Conservation (phyloP, 2,329 filamentous ascomycete species). For the Aspergillus oerlinghausenensis region DNA sequence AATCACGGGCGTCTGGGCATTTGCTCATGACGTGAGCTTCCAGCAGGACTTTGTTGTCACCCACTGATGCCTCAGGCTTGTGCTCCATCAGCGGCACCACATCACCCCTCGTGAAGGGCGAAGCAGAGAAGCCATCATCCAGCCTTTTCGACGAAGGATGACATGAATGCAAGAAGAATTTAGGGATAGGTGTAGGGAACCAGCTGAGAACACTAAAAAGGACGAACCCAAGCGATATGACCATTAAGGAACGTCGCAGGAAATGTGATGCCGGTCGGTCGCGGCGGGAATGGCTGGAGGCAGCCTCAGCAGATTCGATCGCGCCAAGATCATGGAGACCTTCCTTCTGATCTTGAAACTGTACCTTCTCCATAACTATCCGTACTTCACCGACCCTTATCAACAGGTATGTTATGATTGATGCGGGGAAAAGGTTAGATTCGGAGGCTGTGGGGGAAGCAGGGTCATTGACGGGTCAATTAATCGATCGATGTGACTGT, state of each 20-base stretch:
- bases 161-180: constrained; percentile 5
- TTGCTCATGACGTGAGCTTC: constrained; percentile 98
- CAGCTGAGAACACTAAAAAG: constrained; percentile 9
- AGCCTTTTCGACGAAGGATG: constrained; percentile 1
- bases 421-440: background rate
- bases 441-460: background rate
- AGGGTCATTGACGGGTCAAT: background rate
- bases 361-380: constrained; percentile 11
- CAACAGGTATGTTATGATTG: background rate
- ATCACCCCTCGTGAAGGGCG: background rate
- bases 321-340: constrained; percentile 3
- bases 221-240: constrained; percentile 8
- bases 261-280: background rate
- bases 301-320: constrained; percentile 8
- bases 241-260: constrained; percentile 1
- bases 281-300: background rate
- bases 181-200: constrained; percentile 3
- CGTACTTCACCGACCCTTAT: background rate
- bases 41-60: constrained; percentile 57
- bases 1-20: constrained; percentile 86
- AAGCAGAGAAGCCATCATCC: background rate
- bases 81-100: constrained; percentile 2
- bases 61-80: background rate
- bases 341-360: background rate
- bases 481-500: background rate